Evolutionary conservation across 768 basidiomycete genomes (phyloP).

Genomic region (Lentinula aciculospora): DNA sequence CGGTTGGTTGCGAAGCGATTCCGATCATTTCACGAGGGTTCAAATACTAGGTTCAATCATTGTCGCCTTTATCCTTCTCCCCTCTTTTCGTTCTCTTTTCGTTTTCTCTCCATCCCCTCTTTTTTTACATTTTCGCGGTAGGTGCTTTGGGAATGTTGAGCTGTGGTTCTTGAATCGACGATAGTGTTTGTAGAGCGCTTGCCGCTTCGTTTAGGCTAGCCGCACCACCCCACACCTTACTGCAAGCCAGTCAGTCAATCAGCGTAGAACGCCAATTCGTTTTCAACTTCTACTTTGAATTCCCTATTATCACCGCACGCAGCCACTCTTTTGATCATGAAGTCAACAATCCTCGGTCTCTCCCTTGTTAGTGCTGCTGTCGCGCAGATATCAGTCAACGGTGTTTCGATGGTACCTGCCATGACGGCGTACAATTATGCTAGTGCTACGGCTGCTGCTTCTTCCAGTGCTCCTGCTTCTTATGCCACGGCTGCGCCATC

Average conservation of each 20-base stretch:
- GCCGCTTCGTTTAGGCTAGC: conserved; percentile 36
- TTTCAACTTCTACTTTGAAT: conserved; percentile 28
- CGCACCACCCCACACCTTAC: conserved; percentile 27
- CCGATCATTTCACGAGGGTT: conserved; percentile 3
- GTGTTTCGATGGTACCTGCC: conserved; percentile 33
- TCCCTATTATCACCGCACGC: conserved; percentile 32
- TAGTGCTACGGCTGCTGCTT: conserved; percentile 14
- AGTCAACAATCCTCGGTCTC: conserved; percentile 54
- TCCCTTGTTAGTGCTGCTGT: conserved; percentile 51
- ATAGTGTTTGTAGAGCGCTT: conserved; percentile 32
- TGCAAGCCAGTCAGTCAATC: conserved; percentile 73
- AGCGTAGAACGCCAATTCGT: conserved; percentile 66
- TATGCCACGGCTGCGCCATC: conserved; percentile 27
- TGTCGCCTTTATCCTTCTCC: conserved; percentile 27
- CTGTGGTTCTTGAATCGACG: neutral
- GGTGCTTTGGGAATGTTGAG: conserved; percentile 15
- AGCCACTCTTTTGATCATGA: conserved; percentile 53
- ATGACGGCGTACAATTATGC: conserved; percentile 16
- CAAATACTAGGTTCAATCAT: conserved; percentile 6
- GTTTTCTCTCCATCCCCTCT: conserved; percentile 28
- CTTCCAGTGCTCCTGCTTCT: conserved; percentile 18
- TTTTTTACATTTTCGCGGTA: conserved; percentile 38
- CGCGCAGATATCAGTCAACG: conserved; percentile 49
- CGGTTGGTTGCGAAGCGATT: conserved; percentile 24
- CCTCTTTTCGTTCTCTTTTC: conserved; percentile 31